Conservation (phyloP, 192 early-diverging fungal genomes). For the Coemansia sp. region DNA sequence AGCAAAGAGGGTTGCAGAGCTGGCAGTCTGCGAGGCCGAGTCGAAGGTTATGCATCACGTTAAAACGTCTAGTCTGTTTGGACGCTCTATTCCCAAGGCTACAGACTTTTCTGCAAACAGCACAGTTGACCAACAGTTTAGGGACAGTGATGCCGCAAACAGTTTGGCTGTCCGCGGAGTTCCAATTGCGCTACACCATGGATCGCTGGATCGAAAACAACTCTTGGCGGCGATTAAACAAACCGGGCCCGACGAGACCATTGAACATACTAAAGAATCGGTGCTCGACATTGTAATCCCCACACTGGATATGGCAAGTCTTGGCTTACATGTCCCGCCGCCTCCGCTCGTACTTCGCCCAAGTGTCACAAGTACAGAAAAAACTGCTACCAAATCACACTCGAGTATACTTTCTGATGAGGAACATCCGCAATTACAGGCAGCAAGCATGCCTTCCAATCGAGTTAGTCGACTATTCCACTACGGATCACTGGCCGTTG, state of each 20-base stretch:
- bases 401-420: not conserved
- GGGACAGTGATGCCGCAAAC: not conserved
- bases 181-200: slow-evolving; percentile 25
- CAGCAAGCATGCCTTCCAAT: slow-evolving; percentile 69
- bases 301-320: slow-evolving; percentile 23
- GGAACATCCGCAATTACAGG: slow-evolving; percentile 19
- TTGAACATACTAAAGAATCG: not conserved
- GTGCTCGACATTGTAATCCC: slow-evolving; percentile 1
- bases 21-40: slow-evolving; percentile 32
- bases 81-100: not conserved
- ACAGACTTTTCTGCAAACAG: not conserved
- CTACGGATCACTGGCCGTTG: slow-evolving; percentile 74
- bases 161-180: not conserved
- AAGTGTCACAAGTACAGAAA: not conserved
- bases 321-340: slow-evolving; percentile 25
- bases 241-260: not conserved
- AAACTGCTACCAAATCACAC: not conserved
- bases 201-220: slow-evolving; percentile 23
- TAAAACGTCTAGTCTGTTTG: slow-evolving; percentile 35
- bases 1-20: slow-evolving; percentile 25
- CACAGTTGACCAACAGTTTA: not conserved
- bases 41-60: slow-evolving; percentile 13
- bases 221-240: slow-evolving; percentile 14
- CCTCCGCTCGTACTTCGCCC: slow-evolving; percentile 29
- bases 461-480: slow-evolving; percentile 77